Percentiles rank a stretch among this genome's conserved stretches.
Conservation (phyloP, 176 grass and related monocot genomes). For the Hsuehochloa calcarea region DNA sequence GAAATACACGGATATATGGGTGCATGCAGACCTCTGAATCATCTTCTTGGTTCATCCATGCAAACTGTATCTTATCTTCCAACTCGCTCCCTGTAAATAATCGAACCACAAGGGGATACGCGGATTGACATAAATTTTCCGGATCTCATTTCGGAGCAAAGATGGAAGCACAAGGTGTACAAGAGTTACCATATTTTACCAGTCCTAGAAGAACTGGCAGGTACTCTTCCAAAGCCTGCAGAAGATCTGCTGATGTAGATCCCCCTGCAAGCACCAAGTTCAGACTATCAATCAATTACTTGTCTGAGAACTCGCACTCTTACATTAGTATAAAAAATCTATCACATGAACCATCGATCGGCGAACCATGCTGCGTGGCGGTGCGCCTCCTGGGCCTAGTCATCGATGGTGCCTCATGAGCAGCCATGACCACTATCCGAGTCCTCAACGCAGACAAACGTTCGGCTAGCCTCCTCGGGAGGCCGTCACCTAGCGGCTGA, state of each 20-base stretch:
- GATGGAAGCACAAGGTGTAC: background rate
- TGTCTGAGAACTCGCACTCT: background rate
- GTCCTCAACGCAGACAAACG: constrained; percentile 42
- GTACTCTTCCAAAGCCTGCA: constrained; percentile 69
- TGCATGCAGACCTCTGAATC: constrained; percentile 58
- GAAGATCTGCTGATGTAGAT: constrained; percentile 59
- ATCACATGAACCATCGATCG: background rate
- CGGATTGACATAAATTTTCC: background rate
- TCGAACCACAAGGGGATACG: background rate
- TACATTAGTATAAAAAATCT: background rate
- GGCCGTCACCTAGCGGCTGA: constrained; percentile 42
- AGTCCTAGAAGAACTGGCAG: constrained; percentile 70
- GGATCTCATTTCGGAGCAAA: background rate
- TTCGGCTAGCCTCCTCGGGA: constrained; percentile 49
- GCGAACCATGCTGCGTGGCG: constrained; percentile 64
- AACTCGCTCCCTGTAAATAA: constrained; percentile 45
- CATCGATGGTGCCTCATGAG: constrained; percentile 51
- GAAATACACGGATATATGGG: background rate
- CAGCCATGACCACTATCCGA: constrained; percentile 60
- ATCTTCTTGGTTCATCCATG: constrained; percentile 92
- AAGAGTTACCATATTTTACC: constrained; percentile 59
- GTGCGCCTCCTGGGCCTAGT: constrained; percentile 58
- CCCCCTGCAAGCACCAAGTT: constrained; percentile 41
- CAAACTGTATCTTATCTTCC: constrained; percentile 71
- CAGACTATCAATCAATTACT: background rate